Percentiles rank a stretch among this genome's conserved stretches.
Conservation (phyloP, 148 eudicot species). For the Linanthus parryae region DNA sequence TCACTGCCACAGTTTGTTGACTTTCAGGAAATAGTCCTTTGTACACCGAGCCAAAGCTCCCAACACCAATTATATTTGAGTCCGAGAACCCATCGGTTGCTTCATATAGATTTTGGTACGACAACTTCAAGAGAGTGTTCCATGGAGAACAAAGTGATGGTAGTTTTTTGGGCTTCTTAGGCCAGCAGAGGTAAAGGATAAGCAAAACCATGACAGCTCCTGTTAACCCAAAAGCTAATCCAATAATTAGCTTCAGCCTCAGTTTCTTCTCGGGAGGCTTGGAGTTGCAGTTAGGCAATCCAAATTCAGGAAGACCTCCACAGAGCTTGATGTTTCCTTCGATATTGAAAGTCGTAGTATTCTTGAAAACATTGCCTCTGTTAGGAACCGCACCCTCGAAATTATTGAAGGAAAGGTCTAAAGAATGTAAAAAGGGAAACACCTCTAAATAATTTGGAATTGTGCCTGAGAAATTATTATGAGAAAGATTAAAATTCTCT, state of each 20-base stretch:
- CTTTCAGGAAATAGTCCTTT: slow-evolving; percentile 8
- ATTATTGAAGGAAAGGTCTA: too few relatives aligned
- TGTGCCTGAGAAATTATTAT: slow-evolving; percentile 38
- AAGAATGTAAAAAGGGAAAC: too few relatives aligned
- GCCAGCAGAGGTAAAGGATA: too few relatives aligned
- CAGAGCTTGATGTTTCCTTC: slow-evolving; percentile 43
- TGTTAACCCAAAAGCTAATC: too few relatives aligned
- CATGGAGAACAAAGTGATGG: slow-evolving; percentile 13
- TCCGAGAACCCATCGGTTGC: slow-evolving; percentile 9
- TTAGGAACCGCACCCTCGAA: too few relatives aligned
- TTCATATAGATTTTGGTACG: slow-evolving; percentile 5
- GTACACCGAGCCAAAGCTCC: slow-evolving; percentile 36
- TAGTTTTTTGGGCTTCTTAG: slow-evolving; percentile 8
- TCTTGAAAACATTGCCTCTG: slow-evolving; percentile 27
- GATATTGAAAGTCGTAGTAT: slow-evolving; percentile 21
- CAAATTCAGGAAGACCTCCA: slow-evolving; percentile 12
- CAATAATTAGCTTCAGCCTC: slow-evolving; percentile 9
- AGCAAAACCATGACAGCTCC: too few relatives aligned
- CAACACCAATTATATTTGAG: slow-evolving; percentile 11
- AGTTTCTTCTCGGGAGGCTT: not conserved
- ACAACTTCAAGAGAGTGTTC: too few relatives aligned
- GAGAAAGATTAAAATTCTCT: slow-evolving; percentile 55
- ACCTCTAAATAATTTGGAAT: too few relatives aligned
- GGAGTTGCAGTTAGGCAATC: not conserved
- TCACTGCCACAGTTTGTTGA: slow-evolving; percentile 19